Percentiles rank a stretch among this genome's conserved stretches.
Conservation (phyloP, 805 yeast species). For the Metschnikowia reukaufii region DNA sequence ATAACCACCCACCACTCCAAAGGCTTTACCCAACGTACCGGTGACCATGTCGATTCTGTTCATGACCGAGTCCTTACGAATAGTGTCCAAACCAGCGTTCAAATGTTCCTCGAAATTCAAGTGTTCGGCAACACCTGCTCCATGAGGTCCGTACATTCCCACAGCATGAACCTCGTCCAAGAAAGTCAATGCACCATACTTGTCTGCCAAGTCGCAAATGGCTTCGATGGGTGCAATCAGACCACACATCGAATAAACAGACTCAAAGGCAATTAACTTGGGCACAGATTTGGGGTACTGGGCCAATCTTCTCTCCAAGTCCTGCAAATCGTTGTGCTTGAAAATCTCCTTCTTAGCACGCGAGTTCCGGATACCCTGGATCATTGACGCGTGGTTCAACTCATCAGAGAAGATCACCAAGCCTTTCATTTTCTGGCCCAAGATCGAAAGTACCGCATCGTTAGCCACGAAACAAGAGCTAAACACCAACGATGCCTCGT, state of each 20-base stretch:
- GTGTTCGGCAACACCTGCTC: slow-evolving; percentile 99
- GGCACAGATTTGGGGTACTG: slow-evolving; percentile 85
- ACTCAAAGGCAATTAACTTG: slow-evolving; percentile 93
- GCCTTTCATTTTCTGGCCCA: slow-evolving; percentile 88
- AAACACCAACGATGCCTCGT: slow-evolving; percentile 92
- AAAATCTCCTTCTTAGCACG: slow-evolving; percentile 84
- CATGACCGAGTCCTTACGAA: slow-evolving; percentile 56
- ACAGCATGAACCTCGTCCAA: slow-evolving; percentile 99
- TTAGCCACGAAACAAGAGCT: slow-evolving; percentile 96
- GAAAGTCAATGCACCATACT: slow-evolving; percentile 95
- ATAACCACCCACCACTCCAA: slow-evolving; percentile 97
- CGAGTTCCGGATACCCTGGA: slow-evolving; percentile 90
- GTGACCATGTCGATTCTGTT: slow-evolving; percentile 94
- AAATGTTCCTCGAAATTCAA: slow-evolving; percentile 83
- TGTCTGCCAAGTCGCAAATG: slow-evolving; percentile 94
- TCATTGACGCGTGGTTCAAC: slow-evolving; percentile 97
- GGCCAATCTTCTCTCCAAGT: slow-evolving; percentile 76
- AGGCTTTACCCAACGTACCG: slow-evolving; percentile 96
- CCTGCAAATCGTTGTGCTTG: slow-evolving; percentile 84
- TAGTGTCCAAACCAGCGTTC: slow-evolving; percentile 53
- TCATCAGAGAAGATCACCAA: slow-evolving; percentile 91
- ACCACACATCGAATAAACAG: slow-evolving; percentile 98
- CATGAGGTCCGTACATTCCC: slow-evolving; percentile 98
- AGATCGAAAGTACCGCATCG: slow-evolving; percentile 86
- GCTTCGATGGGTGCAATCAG: slow-evolving; percentile 90